Evolutionary conservation across 345 rosid species (phyloP).

Genomic region (Citrus sinensis): DVS_A1.0 CM039163.1:30938501-30939000

Average conservation of each 20-base stretch:
- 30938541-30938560: slow-evolving; percentile 57
- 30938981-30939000: neutral
- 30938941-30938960: neutral
- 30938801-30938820: slow-evolving; percentile 44
- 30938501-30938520: too few relatives aligned
- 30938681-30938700: slow-evolving; percentile 2
- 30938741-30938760: neutral
- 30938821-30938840: slow-evolving; percentile 34
- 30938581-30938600: slow-evolving; percentile 56
- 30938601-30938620: slow-evolving; percentile 28
- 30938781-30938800: slow-evolving; percentile 67
- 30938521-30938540: neutral
- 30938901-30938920: neutral
- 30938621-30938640: slow-evolving; percentile 16
- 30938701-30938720: slow-evolving; percentile 5
- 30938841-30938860: slow-evolving; percentile 13
- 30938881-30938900: neutral
- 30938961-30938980: neutral
- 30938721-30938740: slow-evolving; percentile 20
- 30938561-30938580: slow-evolving; percentile 67
- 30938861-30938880: neutral
- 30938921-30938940: neutral
- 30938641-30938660: slow-evolving; percentile 12
- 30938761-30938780: slow-evolving; percentile 29
- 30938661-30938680: neutral